Evolutionary conservation across 1,284 basidiomycete genomes (phyloP), one percentile per base, ranked within the genome.

Genomic region (Stygiomarasmius scandens): DNA sequence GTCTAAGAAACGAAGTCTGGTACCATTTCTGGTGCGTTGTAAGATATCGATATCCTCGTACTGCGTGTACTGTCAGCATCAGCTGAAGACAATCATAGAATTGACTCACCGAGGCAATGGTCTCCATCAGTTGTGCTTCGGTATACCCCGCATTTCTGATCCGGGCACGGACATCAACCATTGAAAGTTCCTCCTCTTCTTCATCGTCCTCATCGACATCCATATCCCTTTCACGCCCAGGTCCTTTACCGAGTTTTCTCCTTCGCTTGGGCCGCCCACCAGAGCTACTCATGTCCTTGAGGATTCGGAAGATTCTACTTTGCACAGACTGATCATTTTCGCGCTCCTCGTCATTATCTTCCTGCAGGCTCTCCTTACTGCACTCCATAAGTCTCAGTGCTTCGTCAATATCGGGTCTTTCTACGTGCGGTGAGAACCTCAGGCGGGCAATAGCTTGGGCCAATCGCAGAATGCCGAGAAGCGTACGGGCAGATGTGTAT

Each of bases 331-430:
- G 83, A 71, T 98, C 96, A 19, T 82, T 81, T 48, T 88, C 88
- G 34, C 75, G 75, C 27, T 85, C 85, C 32, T 84, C 83, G 19
- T 89, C 85, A 53, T 86, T 83, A 44, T 96, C 92, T 49, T 94
- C 91, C 61, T 87, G 81, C 64, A 99, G 77, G 66, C 87, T 92
- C 65, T 93, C 91, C 74, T 99, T 99, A 75, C 91, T 94, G 61
- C 93, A 94, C 63, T 96, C 94, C 93, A 99, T 98, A 61, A 99
- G 78, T 34, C 97, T 87, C 58, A 99, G 77, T 1, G 97, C 97
- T 76, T 99, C 97, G 70, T 99, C 95, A 3, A 99, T 96, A 69
- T 99, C 97, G 52, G 84, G 82, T 58, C 89, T 84, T 51, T 88
- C 87, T 25, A 99, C 97, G 8, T 76, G 74, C 64, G 89, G 84